A percentile compares a stretch with the other conserved stretches of the same genome.
Conservation (phyloP, 1,284 basidiomycete species). For the Puccinia horiana region DNA sequence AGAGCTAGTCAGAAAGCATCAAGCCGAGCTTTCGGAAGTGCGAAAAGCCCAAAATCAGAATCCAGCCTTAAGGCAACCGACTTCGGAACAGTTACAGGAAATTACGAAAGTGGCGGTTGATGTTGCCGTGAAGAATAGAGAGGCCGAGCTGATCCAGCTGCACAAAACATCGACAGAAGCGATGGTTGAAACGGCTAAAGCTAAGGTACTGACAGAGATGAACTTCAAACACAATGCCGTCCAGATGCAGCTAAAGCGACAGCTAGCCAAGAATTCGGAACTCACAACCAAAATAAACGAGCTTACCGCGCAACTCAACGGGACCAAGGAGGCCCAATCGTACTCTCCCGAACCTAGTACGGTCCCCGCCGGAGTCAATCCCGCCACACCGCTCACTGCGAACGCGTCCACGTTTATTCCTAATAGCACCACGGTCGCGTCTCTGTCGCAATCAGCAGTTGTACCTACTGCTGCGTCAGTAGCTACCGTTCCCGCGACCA, state of each 20-base stretch:
- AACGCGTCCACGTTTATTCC: constrained; percentile 7
- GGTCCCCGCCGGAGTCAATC: background rate
- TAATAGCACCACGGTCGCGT: background rate
- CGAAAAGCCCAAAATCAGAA: constrained; percentile 10
- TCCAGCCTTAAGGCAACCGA: background rate
- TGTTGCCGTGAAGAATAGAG: constrained; percentile 26
- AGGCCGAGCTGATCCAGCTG: constrained; percentile 26
- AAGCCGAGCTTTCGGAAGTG: constrained; percentile 6
- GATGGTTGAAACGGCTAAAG: constrained; percentile 17
- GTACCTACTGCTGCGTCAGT: background rate
- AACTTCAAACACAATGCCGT: constrained; percentile 33
- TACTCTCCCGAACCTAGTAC: background rate
- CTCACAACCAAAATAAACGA: constrained; percentile 27
- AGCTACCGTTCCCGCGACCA: background rate
- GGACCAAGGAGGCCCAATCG: background rate
- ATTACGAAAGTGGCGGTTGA: constrained; percentile 39
- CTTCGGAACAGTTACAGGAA: constrained; percentile 31
- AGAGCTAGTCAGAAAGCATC: constrained; percentile 12
- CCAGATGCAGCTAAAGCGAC: constrained; percentile 42
- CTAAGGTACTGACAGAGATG: constrained; percentile 26
- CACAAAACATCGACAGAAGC: constrained; percentile 22
- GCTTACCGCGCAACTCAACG: constrained; percentile 8
- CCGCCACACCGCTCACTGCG: constrained; percentile 14
- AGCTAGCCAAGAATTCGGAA: constrained; percentile 19
- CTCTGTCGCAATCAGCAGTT: background rate